Evolutionary conservation across 2,329 filamentous ascomycete species (phyloP), one percentile per base, ranked within the genome.

Genomic region (Dactylonectria estremocensis): DNA sequence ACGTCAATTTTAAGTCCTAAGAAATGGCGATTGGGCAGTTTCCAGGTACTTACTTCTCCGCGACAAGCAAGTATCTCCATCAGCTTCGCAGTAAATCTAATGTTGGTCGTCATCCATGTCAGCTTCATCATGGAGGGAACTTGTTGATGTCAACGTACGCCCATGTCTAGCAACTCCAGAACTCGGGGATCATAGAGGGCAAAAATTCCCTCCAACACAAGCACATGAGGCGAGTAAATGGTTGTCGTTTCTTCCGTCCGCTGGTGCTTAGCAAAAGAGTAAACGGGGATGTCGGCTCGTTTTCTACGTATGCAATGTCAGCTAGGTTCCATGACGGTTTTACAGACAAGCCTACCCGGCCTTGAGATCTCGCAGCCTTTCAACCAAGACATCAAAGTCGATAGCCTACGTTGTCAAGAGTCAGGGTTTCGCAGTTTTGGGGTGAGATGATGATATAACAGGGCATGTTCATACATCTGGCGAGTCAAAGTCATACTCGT

Each of bases 401-500:
- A 98, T 94, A 6, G 96, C 95, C 81, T 90, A 61, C 45, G 45
- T 18, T 52, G 24, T 33, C 46, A 46, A 28, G 31, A 59, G 58
- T 69, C 45, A 69, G 60, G 24, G 28, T 52, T 18, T 61, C n/a
- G 57, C 3, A 3, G n/a, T 8, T 18, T 22, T 6, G 18, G 20
- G 10, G 6, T 10, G 50, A 3, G n/a, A 14, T 14, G 2, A 35
- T 14, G 50, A 22, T 14, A 5, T 7, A 20, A 52, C 11, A 22
- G 14, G n/a, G 20, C 48, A 33, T 20, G 35, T 48, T 53, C 80
- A 75, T 81, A 89, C 88, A 72, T 95, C 90, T 14, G 96, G 96
- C 9, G 95, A 91, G 80, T 99, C 96, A 82, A 99, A 98, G 79
- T 99, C 96, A 81, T 93, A 97, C 78, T 98, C 94, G 78, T 97